phyloP scores from a whole-genome alignment of 2,329 filamentous ascomycete genomes.

The Teratosphaeria epicoccoides region DNA sequence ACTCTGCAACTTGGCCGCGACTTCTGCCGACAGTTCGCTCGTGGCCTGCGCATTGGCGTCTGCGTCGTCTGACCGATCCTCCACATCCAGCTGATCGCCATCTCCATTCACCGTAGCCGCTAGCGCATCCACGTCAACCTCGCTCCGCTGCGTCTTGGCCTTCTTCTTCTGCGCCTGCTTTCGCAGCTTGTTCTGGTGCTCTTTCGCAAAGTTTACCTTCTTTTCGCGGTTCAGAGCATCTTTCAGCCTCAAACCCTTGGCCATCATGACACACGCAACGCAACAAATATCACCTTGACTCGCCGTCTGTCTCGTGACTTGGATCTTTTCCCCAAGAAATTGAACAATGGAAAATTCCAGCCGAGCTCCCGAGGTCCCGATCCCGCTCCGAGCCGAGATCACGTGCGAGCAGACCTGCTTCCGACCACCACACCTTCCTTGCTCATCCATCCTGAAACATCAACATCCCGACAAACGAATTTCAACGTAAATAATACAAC shows the following conservation, averaged over 20 bases:
- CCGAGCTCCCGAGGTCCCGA: background rate
- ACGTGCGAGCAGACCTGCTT: background rate
- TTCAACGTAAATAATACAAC: too few relatives aligned
- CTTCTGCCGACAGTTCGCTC: conserved; percentile 11
- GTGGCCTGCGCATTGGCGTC: conserved; percentile 1
- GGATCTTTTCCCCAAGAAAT: background rate
- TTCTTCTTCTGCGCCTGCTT: conserved; percentile 45
- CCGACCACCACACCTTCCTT: too few relatives aligned
- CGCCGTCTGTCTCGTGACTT: too few relatives aligned
- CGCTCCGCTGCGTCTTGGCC: conserved; percentile 21
- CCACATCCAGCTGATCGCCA: conserved; percentile 11
- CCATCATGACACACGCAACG: conserved; percentile 26
- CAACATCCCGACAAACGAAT: too few relatives aligned
- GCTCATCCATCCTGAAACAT: too few relatives aligned
- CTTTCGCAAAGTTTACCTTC: conserved; percentile 60
- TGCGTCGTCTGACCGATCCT: conserved; percentile 9
- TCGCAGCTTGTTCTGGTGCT: conserved; percentile 46
- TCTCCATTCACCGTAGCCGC: conserved; percentile 18
- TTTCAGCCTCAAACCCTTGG: conserved; percentile 46
- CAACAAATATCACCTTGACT: background rate
- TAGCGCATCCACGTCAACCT: conserved; percentile 18
- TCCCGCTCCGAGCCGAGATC: background rate
- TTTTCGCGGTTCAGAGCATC: conserved; percentile 48
- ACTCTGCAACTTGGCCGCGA: conserved; percentile 21
- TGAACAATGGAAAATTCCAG: background rate